Base-by-base conservation (phyloP, 2,329 filamentous ascomycete genomes). In the Pestalotiopsis sp. region DNA sequence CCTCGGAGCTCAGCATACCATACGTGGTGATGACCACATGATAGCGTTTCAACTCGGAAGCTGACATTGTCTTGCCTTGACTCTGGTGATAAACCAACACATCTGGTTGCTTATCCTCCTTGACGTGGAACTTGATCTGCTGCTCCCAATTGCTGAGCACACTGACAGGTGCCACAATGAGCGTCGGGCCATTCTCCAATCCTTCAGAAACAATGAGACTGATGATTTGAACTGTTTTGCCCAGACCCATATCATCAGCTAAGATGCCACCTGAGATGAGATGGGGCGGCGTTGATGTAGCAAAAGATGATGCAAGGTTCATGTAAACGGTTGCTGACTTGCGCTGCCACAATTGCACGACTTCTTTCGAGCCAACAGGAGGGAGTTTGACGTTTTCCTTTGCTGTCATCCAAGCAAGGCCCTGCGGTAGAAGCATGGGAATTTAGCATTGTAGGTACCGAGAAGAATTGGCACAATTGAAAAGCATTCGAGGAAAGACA, bases 111-210 rank as follows among this genome's bases (percentile, higher is more conserved):
- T 88, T 81, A n/a, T 91, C 86, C 4, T 84, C 78, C 49, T 89
- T 86, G 61, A 95, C 87, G 75, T 97, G 94, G 49, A 87, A 85
- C 71, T 88, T 84, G 67, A 95, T 92, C 78, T 97, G 94, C 67
- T 91, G 89, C 73, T 89, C 89, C 94, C 94, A 97, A 74, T 97
- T 97, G 76, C 91, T 94, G 92, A 97, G 95, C 23, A 97, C 94
- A 65, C 91, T 91, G 5, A 97, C 87, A 0, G 94, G 94, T 0
- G 93, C 90, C 67, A 97, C 85, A 66, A 97, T 95, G 25, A 97
- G 84, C 0, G 94, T 97, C 1, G 90, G 83, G 3, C 89, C 90
- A 2, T 83, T 77, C 0, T 82, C 81, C 25, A 81, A 82, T 5
- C 84, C 85, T 4, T 79, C 74, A 17, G 84, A 83, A 65, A 95